Evolutionary conservation across 2,329 filamentous ascomycete species (phyloP).

Genomic region (Cryphonectria nitschkei): DNA sequence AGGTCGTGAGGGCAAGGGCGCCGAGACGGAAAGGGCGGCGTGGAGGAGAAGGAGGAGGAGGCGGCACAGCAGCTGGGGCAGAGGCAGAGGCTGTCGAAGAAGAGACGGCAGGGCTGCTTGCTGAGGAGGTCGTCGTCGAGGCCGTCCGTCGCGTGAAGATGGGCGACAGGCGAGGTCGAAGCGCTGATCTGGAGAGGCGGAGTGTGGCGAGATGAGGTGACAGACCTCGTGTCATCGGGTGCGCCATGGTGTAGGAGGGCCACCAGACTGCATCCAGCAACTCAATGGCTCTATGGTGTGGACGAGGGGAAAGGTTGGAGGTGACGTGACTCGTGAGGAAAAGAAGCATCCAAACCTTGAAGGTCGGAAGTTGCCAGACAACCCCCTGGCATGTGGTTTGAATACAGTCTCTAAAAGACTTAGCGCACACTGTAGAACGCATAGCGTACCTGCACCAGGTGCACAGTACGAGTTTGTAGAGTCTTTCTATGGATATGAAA

Average conservation of each 20-base stretch:
- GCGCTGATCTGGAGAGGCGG: conserved; percentile 29
- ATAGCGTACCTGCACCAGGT: too few species aligned
- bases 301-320: conserved; percentile 15
- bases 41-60: conserved; percentile 31
- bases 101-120: conserved; percentile 2
- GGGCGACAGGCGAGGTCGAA: conserved; percentile 16
- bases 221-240: conserved; percentile 36
- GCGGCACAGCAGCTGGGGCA: conserved; percentile 34
- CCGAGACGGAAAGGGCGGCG: conserved; percentile 20
- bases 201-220: conserved; percentile 32
- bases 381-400: conserved; percentile 18
- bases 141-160: conserved; percentile 31
- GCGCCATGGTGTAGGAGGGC: conserved; percentile 37
- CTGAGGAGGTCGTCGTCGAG: conserved; percentile 30
- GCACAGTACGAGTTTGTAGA: not conserved
- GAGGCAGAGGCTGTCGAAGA: conserved; percentile 28
- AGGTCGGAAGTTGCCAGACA: not conserved
- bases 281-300: conserved; percentile 38
- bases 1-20: conserved; percentile 43
- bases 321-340: conserved; percentile 1
- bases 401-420: not conserved
- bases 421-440: conserved; percentile 4
- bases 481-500: too few species aligned
- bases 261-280: conserved; percentile 37
- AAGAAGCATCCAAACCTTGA: not conserved